phyloP scores from a whole-genome alignment of 192 early-diverging fungal genomes.

The Coemansia sp. region DNA sequence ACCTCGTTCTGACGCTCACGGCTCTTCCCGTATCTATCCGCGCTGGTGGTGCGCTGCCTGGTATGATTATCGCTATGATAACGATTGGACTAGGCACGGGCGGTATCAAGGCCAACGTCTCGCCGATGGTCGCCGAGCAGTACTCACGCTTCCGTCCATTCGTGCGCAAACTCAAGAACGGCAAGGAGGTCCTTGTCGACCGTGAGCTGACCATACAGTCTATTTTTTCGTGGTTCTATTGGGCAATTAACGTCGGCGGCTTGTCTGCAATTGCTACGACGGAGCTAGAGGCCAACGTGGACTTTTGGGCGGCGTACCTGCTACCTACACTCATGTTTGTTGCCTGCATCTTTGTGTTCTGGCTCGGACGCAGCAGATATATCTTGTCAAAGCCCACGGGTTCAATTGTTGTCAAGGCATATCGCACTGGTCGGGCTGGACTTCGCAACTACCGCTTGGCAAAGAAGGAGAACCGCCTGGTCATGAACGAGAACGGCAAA shows the following conservation, averaged over 20 bases:
- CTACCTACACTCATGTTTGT: conserved; percentile 61
- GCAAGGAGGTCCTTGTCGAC: conserved; percentile 63
- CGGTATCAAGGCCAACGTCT: conserved; percentile 79
- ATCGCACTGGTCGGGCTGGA: conserved; percentile 31
- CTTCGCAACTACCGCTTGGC: conserved; percentile 35
- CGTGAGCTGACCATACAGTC: conserved; percentile 70
- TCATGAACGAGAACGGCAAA: conserved; percentile 29
- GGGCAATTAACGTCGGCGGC: conserved; percentile 64
- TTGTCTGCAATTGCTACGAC: conserved; percentile 62
- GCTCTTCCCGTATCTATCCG: conserved; percentile 61
- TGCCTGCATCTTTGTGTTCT: conserved; percentile 56
- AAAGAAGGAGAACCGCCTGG: conserved; percentile 30
- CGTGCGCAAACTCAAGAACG: conserved; percentile 59
- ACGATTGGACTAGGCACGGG: conserved; percentile 76
- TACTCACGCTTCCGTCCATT: conserved; percentile 57
- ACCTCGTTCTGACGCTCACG: conserved; percentile 62
- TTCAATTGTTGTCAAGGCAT: conserved; percentile 56
- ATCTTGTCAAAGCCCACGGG: conserved; percentile 57
- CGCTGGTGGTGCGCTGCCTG: conserved; percentile 60
- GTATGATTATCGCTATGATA: conserved; percentile 67
- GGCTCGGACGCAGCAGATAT: conserved; percentile 56
- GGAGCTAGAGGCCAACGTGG: conserved; percentile 56
- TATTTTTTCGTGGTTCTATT: conserved; percentile 86
- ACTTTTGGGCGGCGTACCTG: conserved; percentile 61
- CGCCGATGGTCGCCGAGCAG: conserved; percentile 78